Conservation (phyloP, 371 early-diverging fungal species). For the Syncephalastrum racemosum region DNA sequence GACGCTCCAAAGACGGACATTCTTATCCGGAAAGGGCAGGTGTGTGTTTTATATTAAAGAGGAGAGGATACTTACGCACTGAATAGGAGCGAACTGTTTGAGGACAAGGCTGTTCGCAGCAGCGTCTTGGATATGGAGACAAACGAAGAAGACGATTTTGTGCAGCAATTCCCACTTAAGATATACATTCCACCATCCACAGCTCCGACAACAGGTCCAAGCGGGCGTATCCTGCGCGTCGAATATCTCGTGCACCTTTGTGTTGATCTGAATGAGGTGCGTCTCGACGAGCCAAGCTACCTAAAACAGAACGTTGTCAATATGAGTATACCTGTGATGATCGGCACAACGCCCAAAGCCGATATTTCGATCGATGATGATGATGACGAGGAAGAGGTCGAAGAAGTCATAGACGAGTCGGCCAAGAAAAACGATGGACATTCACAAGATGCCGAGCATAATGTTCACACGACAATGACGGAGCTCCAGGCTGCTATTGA, state of each 20-base stretch:
- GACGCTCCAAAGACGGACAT: constrained; percentile 15
- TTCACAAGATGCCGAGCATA: background rate
- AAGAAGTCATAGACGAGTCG: background rate
- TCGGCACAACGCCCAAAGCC: constrained; percentile 42
- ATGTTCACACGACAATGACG: constrained; percentile 1
- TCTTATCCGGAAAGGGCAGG: constrained; percentile 17
- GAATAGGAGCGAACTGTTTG: background rate
- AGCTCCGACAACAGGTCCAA: constrained; percentile 27
- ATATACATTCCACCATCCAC: constrained; percentile 32
- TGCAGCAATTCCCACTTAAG: constrained; percentile 19
- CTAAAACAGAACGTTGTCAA: constrained; percentile 20
- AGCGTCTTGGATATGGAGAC: constrained; percentile 22
- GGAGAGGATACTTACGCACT: background rate
- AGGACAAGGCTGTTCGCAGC: background rate
- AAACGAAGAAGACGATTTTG: constrained; percentile 17
- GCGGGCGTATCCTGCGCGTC: constrained; percentile 31
- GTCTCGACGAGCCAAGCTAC: constrained; percentile 9
- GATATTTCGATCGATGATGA: constrained; percentile 39
- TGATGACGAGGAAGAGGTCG: constrained; percentile 17
- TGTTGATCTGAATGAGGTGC: constrained; percentile 35
- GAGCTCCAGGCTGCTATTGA: too few species aligned
- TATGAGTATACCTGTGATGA: constrained; percentile 30
- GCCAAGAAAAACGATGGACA: background rate
- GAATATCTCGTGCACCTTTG: constrained; percentile 34
- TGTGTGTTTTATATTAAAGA: constrained; percentile 1